Evolutionary conservation across 345 rosid genomes (phyloP), one percentile per base, ranked within the genome.

Genomic region (Physaria fendleri): DNA sequence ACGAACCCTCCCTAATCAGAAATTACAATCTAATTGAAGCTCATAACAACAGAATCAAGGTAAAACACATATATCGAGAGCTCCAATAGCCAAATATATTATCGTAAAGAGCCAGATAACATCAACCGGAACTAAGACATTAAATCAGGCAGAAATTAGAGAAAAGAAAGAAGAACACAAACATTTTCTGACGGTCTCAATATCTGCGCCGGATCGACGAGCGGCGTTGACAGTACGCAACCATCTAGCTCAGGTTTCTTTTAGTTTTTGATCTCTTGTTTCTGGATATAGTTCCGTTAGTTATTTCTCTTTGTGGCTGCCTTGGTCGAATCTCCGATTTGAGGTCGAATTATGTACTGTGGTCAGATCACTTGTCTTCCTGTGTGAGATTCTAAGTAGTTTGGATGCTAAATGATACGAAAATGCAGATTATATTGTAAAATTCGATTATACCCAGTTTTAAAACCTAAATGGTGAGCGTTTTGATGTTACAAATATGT

Each of bases 311-410:
- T 6, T 21, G 18, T 27, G 3, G 21, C 40, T 65, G 5, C 6
- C 29, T 47, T 57, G 47, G 20, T 6, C 34, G 51, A 39, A 40
- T 66, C 65, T 66, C 65, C 52, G 59, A 57, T 66, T 57, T 49
- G 51, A 28, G 37, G 20, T 56, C 23, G 9, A 48, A n/a, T 37
- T 55, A 9, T 49, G 52, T 49, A 57, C 22, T 29, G 39, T 37
- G 21, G n/a, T 58, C 40, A 20, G 48, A 27, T 45, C 28, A 6
- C 47, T 18, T 14, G 58, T 29, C 20, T 34, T 10, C 20, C 6
- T 65, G 1, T 37, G 10, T 56, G 13, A 9, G 39, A 46, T 30
- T 48, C 6, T 29, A 4, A 22, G 24, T 6, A 33, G 1, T 2
- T 4, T 8, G 8, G 34, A 49, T 35, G 4, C 5, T 8, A n/a